phyloP scores from a whole-genome alignment of 2,329 filamentous ascomycete species.

The Fusarium pilosicola region DNA sequence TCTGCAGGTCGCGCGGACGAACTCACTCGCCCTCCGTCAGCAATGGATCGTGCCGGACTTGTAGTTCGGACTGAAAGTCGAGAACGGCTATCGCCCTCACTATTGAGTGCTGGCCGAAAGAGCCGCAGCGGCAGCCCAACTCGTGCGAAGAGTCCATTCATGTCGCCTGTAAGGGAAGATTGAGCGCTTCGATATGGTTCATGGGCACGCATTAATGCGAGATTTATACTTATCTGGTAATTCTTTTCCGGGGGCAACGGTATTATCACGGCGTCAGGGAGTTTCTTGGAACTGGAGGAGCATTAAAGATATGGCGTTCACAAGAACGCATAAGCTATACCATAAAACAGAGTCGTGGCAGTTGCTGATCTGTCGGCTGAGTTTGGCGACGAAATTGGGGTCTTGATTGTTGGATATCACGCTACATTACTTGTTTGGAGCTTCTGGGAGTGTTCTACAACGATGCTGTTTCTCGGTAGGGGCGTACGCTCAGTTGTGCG shows the following conservation, averaged over 20 bases:
- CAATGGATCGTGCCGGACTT: constrained; percentile 75
- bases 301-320: constrained; percentile 21
- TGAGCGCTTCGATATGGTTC: constrained; percentile 29
- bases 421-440: not conserved
- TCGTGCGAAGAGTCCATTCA: constrained; percentile 66
- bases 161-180: constrained; percentile 60
- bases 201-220: not conserved
- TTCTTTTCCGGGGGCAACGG: not conserved
- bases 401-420: constrained; percentile 14
- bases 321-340: constrained; percentile 16
- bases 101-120: constrained; percentile 66
- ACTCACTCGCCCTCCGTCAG: constrained; percentile 51
- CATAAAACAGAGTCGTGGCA: constrained; percentile 21
- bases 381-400: not conserved
- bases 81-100: constrained; percentile 73
- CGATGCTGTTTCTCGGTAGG: not conserved
- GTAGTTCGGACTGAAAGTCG: constrained; percentile 86
- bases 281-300: not conserved
- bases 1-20: constrained; percentile 64
- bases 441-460: not conserved
- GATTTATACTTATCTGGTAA: not conserved
- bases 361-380: not conserved
- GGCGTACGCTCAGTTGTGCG: not conserved
- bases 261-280: constrained; percentile 23
- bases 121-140: constrained; percentile 68